Evolutionary conservation across 2,329 filamentous ascomycete genomes (phyloP).

Genomic region (Pochonia chlamydosporia): DNA sequence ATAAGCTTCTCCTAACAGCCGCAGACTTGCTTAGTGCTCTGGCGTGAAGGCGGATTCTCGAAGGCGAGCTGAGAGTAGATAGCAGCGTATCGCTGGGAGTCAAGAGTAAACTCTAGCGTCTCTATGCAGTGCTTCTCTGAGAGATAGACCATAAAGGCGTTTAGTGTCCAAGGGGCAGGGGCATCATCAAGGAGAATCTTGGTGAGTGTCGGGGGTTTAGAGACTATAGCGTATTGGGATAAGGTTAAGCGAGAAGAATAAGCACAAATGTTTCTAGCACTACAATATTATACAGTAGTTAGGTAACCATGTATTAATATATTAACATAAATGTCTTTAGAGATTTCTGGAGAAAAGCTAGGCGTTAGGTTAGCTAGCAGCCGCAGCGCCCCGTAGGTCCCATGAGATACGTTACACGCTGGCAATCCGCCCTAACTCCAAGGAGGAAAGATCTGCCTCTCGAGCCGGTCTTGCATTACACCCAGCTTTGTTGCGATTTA

Average conservation of each 20-base stretch:
- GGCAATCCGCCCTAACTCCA: too few species aligned
- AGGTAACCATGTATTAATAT: too few species aligned
- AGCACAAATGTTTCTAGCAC: too few species aligned
- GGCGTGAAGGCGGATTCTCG: constrained; percentile 30
- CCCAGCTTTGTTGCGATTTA: too few species aligned
- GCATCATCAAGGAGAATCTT: constrained; percentile 87
- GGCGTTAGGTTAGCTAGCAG: too few species aligned
- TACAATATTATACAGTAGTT: too few species aligned
- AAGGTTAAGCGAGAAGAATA: constrained; percentile 36
- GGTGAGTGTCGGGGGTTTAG: constrained; percentile 60
- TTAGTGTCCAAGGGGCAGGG: constrained; percentile 81
- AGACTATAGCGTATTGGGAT: constrained; percentile 24
- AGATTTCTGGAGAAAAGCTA: too few species aligned
- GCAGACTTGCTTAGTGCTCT: constrained; percentile 60
- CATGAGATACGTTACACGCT: too few species aligned
- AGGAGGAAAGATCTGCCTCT: too few species aligned
- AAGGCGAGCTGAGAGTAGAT: constrained; percentile 42
- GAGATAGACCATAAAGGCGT: constrained; percentile 92
- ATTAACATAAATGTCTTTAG: too few species aligned
- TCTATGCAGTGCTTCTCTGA: constrained; percentile 97
- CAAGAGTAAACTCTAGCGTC: constrained; percentile 93
- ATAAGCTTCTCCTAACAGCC: constrained; percentile 84
- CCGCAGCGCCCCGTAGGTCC: too few species aligned
- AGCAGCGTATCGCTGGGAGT: constrained; percentile 75
- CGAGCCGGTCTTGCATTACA: too few species aligned